Conservation (phyloP, 352 stramenopile genomes). For the Stramenopiles sp. region DNA sequence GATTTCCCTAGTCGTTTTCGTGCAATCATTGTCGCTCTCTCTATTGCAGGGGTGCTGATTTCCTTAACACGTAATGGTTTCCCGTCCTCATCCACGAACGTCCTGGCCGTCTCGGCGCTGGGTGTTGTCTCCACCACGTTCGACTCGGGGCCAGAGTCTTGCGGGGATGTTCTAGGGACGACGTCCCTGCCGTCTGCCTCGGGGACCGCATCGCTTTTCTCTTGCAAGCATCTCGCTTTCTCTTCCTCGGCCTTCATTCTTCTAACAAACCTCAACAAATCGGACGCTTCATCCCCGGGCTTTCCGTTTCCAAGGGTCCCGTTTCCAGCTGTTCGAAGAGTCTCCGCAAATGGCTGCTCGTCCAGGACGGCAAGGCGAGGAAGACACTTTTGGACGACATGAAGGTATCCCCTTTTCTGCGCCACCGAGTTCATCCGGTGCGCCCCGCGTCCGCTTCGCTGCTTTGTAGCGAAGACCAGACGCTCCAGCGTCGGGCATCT, state of each 20-base stretch:
- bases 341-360: not conserved
- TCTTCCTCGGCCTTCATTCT: not conserved
- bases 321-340: not conserved
- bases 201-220: not conserved
- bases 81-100: not conserved
- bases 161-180: too few species aligned
- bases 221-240: too few species aligned
- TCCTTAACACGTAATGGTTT: not conserved
- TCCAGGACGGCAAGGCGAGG: not conserved
- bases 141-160: too few species aligned
- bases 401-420: not conserved
- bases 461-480: not conserved
- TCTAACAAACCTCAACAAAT: not conserved
- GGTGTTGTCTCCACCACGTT: not conserved
- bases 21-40: not conserved
- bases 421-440: not conserved
- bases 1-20: not conserved
- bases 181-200: not conserved
- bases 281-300: too few species aligned
- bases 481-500: not conserved
- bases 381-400: not conserved
- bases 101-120: not conserved
- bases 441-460: not conserved
- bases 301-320: not conserved
- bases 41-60: not conserved